A percentile compares a stretch with the other conserved stretches of the same genome.
Evolutionary conservation across 768 basidiomycete genomes (phyloP).

Genomic region (Lactifluus hygrophoroides): DNA sequence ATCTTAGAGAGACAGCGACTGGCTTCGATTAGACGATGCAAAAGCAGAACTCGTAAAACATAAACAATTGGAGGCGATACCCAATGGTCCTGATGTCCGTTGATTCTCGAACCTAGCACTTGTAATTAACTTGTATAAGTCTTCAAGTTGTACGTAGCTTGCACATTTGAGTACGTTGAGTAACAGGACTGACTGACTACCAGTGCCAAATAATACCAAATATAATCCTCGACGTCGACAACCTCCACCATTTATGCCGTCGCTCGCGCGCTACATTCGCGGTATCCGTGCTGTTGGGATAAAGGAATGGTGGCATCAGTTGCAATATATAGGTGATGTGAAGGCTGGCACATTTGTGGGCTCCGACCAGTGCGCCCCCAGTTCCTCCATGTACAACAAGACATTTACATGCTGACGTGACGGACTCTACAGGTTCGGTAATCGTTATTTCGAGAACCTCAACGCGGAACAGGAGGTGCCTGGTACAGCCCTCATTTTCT

Average conservation of each 20-base stretch:
- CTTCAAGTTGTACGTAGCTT: too few relatives aligned
- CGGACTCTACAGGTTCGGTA: slow-evolving; percentile 64
- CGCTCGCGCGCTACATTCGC: slow-evolving; percentile 66
- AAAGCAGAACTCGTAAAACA: too few relatives aligned
- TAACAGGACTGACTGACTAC: too few relatives aligned
- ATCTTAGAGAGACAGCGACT: too few relatives aligned
- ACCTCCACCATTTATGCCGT: slow-evolving; percentile 45
- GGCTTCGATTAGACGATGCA: too few relatives aligned
- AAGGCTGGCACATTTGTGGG: slow-evolving; percentile 76
- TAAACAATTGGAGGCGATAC: too few relatives aligned
- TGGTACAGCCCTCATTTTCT: slow-evolving; percentile 39
- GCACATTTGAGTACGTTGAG: too few relatives aligned
- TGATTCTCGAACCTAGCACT: too few relatives aligned
- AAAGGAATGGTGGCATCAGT: slow-evolving; percentile 81
- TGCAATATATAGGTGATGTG: slow-evolving; percentile 92
- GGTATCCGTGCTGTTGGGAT: slow-evolving; percentile 68
- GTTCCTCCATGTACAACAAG: neutral
- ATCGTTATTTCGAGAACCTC: slow-evolving; percentile 89
- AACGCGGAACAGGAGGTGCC: slow-evolving; percentile 84
- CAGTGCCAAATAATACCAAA: slow-evolving; percentile 17
- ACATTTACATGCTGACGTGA: slow-evolving; percentile 2
- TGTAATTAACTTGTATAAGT: too few relatives aligned
- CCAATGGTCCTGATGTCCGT: too few relatives aligned
- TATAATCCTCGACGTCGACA: neutral
- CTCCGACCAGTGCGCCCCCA: slow-evolving; percentile 63